Evolutionary conservation across 495 filamentous ascomycete genomes (phyloP).

Genomic region (Xylaria longipes): DNA sequence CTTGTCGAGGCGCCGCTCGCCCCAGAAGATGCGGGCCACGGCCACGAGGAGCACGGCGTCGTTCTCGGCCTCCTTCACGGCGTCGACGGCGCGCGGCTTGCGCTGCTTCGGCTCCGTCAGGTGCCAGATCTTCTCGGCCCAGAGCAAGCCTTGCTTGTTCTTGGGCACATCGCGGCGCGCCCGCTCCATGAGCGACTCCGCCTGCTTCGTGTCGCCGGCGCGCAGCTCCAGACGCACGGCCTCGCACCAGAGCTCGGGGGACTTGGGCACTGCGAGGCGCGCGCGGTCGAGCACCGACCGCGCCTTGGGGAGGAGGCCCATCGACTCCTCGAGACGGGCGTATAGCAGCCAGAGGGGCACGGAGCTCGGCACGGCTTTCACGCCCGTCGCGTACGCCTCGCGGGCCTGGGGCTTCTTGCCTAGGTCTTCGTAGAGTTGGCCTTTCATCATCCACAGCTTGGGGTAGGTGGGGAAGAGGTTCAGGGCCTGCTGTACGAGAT

Average conservation of each 20-base stretch:
- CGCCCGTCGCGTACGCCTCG: constrained; percentile 89
- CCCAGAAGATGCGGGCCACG: constrained; percentile 63
- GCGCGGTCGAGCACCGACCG: constrained; percentile 91
- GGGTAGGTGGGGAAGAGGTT: constrained; percentile 84
- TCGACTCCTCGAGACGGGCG: constrained; percentile 83
- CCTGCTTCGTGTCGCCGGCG: constrained; percentile 81
- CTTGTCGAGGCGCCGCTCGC: constrained; percentile 79
- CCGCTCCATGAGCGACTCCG: constrained; percentile 88
- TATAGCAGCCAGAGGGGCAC: constrained; percentile 90
- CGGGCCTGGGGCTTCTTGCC: constrained; percentile 81
- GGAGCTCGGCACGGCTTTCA: constrained; percentile 81
- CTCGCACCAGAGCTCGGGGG: constrained; percentile 85
- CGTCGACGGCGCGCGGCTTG: constrained; percentile 87
- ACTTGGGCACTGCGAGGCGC: constrained; percentile 83
- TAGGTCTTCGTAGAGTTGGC: constrained; percentile 89
- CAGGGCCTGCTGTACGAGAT: constrained; percentile 85
- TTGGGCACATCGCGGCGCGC: constrained; percentile 90
- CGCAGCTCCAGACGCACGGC: constrained; percentile 89
- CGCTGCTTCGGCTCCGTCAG: constrained; percentile 90
- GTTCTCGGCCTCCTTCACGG: constrained; percentile 95
- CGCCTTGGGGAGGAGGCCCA: constrained; percentile 85
- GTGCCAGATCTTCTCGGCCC: constrained; percentile 93
- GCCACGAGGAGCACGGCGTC: constrained; percentile 80
- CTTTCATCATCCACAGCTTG: constrained; percentile 98
- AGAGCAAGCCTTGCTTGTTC: constrained; percentile 76